phyloP scores from a whole-genome alignment of 108 stramenopile genomes.

The Cyclotella sp. region DNA sequence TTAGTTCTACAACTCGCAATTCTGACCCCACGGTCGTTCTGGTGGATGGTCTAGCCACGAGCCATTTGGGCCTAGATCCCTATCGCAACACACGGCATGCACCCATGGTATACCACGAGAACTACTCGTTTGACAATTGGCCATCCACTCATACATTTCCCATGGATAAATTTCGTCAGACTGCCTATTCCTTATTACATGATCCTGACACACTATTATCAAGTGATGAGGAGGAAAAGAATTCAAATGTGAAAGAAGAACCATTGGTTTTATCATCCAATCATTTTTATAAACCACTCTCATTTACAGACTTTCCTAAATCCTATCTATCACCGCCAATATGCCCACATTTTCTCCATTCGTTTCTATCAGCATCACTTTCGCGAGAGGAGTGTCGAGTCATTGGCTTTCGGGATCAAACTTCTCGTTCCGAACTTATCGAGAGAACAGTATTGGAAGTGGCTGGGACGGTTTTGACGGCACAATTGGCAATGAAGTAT shows the following conservation, averaged over 20 bases:
- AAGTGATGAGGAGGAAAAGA: conserved; percentile 1
- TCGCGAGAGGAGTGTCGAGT: conserved; percentile 60
- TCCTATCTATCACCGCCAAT: conserved; percentile 46
- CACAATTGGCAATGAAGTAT: conserved; percentile 72
- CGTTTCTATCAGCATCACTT: conserved; percentile 58
- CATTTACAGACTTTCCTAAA: conserved; percentile 46
- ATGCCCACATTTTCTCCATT: conserved; percentile 51
- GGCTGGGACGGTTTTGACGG: conserved; percentile 74
- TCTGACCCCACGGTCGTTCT: not conserved
- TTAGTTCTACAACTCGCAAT: not conserved
- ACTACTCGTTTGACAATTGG: conserved; percentile 73
- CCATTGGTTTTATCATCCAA: conserved; percentile 49
- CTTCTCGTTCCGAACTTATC: conserved; percentile 66
- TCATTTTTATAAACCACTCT: conserved; percentile 36
- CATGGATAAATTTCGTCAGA: conserved; percentile 62
- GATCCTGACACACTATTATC: conserved; percentile 24
- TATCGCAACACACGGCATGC: conserved; percentile 59
- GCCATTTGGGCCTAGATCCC: conserved; percentile 62
- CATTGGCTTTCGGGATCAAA: conserved; percentile 82
- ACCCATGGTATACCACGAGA: conserved; percentile 77
- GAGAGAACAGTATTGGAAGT: conserved; percentile 79
- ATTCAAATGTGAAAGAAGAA: not conserved
- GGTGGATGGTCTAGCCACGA: conserved; percentile 40
- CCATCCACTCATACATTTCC: conserved; percentile 75
- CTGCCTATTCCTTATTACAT: conserved; percentile 54